phyloP scores from a whole-genome alignment of 495 filamentous ascomycete genomes.

The Poronia punctata region DNA sequence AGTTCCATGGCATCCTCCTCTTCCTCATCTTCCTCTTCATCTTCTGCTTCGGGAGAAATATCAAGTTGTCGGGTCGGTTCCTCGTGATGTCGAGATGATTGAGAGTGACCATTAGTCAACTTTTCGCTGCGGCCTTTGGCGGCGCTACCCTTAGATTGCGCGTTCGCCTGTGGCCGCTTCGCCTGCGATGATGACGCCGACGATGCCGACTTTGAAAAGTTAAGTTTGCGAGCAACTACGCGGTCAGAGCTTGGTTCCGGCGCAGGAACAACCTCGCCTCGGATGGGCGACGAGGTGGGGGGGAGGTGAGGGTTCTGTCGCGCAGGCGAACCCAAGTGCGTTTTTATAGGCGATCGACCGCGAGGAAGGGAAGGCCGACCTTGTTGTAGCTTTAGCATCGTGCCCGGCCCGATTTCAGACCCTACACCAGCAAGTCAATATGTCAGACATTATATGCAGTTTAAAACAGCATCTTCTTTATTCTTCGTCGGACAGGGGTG shows the following conservation, averaged over 20 bases:
- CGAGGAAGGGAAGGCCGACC: slow-evolving; percentile 33
- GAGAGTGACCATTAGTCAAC: slow-evolving; percentile 11
- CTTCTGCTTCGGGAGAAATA: slow-evolving; percentile 10
- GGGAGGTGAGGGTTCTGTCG: slow-evolving; percentile 39
- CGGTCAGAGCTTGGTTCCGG: slow-evolving; percentile 15
- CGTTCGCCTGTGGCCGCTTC: slow-evolving; percentile 12
- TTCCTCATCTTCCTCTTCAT: slow-evolving; percentile 24
- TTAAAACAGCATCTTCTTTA: neutral
- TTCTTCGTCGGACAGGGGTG: slow-evolving; percentile 3
- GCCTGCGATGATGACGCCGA: too few relatives aligned
- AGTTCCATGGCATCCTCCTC: slow-evolving; percentile 28
- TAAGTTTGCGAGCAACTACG: slow-evolving; percentile 32
- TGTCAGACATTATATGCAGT: neutral
- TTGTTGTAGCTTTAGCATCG: slow-evolving; percentile 19
- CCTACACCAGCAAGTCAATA: slow-evolving; percentile 15
- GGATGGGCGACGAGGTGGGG: slow-evolving; percentile 37
- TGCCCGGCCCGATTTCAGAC: slow-evolving; percentile 25
- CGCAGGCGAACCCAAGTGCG: slow-evolving; percentile 49
- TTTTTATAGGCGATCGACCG: slow-evolving; percentile 49
- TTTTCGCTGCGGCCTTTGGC: slow-evolving; percentile 11
- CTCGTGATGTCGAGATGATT: slow-evolving; percentile 11
- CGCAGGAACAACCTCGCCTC: slow-evolving; percentile 21
- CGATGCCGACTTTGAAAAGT: slow-evolving; percentile 31
- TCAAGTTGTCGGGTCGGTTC: slow-evolving; percentile 10
- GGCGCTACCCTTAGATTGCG: slow-evolving; percentile 19